Conservation (phyloP, 1,284 basidiomycete species). For the Apiotrichum domesticum region DNA sequence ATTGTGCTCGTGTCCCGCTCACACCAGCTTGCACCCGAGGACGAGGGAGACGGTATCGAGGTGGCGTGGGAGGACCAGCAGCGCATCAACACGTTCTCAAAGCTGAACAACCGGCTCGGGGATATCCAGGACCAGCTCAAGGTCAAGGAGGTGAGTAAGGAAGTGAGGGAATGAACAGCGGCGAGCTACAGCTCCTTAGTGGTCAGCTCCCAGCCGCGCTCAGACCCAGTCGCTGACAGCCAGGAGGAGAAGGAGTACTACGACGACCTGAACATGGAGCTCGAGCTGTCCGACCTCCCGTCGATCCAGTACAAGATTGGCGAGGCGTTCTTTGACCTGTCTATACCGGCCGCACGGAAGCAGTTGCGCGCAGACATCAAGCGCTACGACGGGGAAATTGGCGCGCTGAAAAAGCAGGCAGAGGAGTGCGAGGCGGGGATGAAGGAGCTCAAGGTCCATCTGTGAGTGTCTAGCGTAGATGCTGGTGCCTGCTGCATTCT, state of each 20-base stretch:
- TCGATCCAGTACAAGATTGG: conserved; percentile 85
- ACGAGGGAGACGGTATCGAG: conserved; percentile 69
- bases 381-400: conserved; percentile 57
- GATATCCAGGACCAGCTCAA: conserved; percentile 68
- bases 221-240: conserved; percentile 16
- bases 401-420: conserved; percentile 54
- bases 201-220: too few relatives aligned
- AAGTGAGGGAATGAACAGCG: conserved; percentile 48
- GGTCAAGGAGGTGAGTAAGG: conserved; percentile 57
- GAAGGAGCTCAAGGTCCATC: conserved; percentile 77
- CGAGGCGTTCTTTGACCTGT: conserved; percentile 78
- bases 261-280: conserved; percentile 78
- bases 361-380: conserved; percentile 67
- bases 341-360: conserved; percentile 63
- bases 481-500: conserved; percentile 52
- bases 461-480: conserved; percentile 46
- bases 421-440: conserved; percentile 75
- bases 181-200: too few relatives aligned
- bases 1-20: not conserved
- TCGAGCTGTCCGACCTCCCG: conserved; percentile 78
- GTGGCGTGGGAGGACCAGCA: conserved; percentile 97
- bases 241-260: conserved; percentile 89
- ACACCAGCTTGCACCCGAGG: conserved; percentile 32
- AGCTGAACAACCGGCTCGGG: conserved; percentile 72
- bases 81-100: conserved; percentile 86